Base-by-base conservation (phyloP, 169 alveolate species). In the Cyclospora cayetanensis region DNA sequence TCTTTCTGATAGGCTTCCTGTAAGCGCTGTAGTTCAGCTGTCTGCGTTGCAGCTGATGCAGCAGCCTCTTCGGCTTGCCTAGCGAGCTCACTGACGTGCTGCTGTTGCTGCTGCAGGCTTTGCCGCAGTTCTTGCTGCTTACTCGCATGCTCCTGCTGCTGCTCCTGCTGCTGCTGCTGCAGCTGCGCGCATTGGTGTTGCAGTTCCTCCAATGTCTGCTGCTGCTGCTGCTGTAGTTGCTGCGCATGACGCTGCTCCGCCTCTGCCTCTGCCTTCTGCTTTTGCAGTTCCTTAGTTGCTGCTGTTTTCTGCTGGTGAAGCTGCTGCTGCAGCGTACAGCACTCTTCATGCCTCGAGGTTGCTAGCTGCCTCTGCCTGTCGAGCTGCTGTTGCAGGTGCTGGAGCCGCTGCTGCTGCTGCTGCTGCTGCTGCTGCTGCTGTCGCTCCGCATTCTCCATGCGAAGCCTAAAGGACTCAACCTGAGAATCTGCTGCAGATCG, bases 341-440 rank as follows among this genome's bases (percentile, higher is more conserved):
- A 46, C 70, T 77, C 88, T 27, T 77, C 88, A 50, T 77, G 31
- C 20, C 88, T 25, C 4, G 88, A 15, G 72, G 20, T 77, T 20
- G 88, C 88, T 77, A 77, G 88, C 88, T 77, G 72, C 27, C 88
- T 42, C 72, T 77, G 88, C 29, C 88, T 42, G 0, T 77, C 88
- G 34, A 77, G 72, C 88, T 77, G 88, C 88, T 77, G 88, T 50
- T 77, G 88, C 72, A 43, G 66, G 72, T 77, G 88, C 88, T 77
- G 88, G 50, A 46, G 72, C 70, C 35, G 46, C 52, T 2, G 50
- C 88, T 46, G 50, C 88, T 77, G 88, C 88, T 77, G 88, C 88
- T 46, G 88, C 46, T 77, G 88, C 88, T 77, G 88, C 50, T 50
- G 88, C 88, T 77, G 88, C 88, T 77, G 70, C 88, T 37, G 88